Percentiles rank a stretch among this genome's conserved stretches.
These are phyloP conservation scores for Knoxdaviesia capensis DNA, from an alignment of 2,329 filamentous ascomycete genomes.

Conservation along the genomic window DNA sequence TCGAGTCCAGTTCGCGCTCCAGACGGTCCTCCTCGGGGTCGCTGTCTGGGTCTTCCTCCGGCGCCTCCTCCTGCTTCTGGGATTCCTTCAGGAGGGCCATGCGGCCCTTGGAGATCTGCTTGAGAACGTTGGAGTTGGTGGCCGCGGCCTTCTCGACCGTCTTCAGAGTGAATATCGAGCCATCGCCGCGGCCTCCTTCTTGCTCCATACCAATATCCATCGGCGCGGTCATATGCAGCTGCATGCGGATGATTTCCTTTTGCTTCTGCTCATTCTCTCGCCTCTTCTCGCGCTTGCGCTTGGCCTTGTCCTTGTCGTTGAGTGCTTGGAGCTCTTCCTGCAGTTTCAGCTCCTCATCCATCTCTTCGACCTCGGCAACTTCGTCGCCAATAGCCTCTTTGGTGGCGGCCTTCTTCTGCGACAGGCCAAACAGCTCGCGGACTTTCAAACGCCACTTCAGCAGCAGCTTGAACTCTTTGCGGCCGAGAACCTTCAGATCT, in stretches of 20 bases:
- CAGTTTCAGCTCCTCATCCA: conserved; percentile 87
- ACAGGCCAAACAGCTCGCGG: conserved; percentile 75
- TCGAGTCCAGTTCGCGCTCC: conserved; percentile 64
- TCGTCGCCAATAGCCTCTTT: conserved; percentile 36
- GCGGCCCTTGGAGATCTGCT: conserved; percentile 46
- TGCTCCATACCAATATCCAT: conserved; percentile 93
- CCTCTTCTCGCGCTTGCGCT: conserved; percentile 66
- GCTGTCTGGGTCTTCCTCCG: conserved; percentile 38
- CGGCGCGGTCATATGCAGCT: conserved; percentile 89
- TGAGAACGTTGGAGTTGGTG: conserved; percentile 14
- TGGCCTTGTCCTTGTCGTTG: conserved; percentile 56
- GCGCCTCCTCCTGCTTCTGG: conserved; percentile 25
- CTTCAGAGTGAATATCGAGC: conserved; percentile 74
- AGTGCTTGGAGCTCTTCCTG: conserved; percentile 73
- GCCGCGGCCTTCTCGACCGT: conserved; percentile 57
- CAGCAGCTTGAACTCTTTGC: conserved; percentile 84
- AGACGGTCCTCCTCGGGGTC: conserved; percentile 69
- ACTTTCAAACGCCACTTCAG: conserved; percentile 80
- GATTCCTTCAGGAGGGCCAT: conserved; percentile 49
- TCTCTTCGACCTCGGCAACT: conserved; percentile 63
- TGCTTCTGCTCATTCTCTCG: conserved; percentile 88
- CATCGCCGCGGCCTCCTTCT: conserved; percentile 54
- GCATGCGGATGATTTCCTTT: conserved; percentile 87
- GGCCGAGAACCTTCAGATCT: conserved; percentile 75
- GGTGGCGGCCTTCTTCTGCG: conserved; percentile 44